phyloP scores from a whole-genome alignment of 2,329 filamentous ascomycete genomes.

The Cladosporium sp. region DNA sequence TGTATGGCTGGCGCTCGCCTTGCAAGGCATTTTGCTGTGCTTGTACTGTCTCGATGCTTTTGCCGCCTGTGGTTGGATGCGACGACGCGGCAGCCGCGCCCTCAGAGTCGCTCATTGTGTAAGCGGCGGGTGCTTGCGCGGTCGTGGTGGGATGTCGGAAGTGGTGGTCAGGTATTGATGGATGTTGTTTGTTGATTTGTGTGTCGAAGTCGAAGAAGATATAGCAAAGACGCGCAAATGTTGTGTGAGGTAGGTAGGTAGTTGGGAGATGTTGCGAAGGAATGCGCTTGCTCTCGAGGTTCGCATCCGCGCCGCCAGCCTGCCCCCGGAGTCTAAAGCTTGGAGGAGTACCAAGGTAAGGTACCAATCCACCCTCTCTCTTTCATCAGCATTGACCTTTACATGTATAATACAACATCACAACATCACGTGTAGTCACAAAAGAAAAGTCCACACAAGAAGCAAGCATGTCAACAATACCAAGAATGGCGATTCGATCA shows the following conservation, averaged over 20 bases:
- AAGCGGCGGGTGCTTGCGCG: not conserved
- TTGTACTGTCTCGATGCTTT: slow-evolving; percentile 19
- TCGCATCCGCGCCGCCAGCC: not conserved
- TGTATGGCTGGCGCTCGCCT: slow-evolving; percentile 33
- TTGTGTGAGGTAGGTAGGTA: not conserved
- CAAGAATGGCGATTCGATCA: not conserved
- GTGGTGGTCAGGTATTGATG: not conserved
- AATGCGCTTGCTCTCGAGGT: not conserved
- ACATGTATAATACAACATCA: not conserved
- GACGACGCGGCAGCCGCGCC: slow-evolving; percentile 16
- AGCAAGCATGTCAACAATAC: not conserved
- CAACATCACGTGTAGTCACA: not conserved
- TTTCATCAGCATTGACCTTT: not conserved
- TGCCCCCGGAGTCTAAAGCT: not conserved
- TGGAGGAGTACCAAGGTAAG: slow-evolving; percentile 5
- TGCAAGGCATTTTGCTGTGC: slow-evolving; percentile 18
- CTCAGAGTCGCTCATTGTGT: slow-evolving; percentile 37
- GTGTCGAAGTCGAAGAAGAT: not conserved
- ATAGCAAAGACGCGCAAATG: not conserved
- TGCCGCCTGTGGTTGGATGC: slow-evolving; percentile 26
- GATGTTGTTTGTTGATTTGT: not conserved
- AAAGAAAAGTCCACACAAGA: not conserved
- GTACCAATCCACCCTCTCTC: not conserved
- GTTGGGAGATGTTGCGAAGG: not conserved
- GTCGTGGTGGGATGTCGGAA: not conserved